Conservation (phyloP, 163 green algal species). For the Trebouxia gelatinosa region DNA sequence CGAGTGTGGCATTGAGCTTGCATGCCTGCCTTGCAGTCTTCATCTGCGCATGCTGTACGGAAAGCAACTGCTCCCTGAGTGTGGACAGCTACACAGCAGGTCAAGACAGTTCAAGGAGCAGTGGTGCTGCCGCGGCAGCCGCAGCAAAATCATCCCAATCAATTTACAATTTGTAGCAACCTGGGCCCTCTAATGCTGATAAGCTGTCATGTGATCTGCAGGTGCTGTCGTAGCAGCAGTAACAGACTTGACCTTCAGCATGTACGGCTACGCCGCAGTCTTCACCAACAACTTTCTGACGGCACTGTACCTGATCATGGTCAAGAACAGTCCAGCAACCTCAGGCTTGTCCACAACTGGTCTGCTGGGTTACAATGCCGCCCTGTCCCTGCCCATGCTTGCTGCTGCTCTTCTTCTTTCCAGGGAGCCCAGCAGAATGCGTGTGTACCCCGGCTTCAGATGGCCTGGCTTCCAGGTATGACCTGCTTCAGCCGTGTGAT, state of each 20-base stretch:
- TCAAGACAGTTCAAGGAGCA: too few relatives aligned
- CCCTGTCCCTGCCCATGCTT: constrained; percentile 62
- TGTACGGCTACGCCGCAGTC: constrained; percentile 61
- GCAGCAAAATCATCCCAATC: too few relatives aligned
- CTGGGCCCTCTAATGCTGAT: too few relatives aligned
- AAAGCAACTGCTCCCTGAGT: too few relatives aligned
- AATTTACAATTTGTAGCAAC: too few relatives aligned
- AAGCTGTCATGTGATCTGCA: too few relatives aligned
- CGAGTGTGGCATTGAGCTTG: too few relatives aligned
- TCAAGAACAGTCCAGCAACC: constrained; percentile 64
- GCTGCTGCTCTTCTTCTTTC: constrained; percentile 37
- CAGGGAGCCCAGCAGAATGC: constrained; percentile 39
- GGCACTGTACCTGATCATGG: constrained; percentile 69
- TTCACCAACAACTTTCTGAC: constrained; percentile 70
- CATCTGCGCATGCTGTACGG: too few relatives aligned
- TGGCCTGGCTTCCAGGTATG: constrained; percentile 42
- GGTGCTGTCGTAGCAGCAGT: constrained; percentile 57
- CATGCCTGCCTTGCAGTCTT: too few relatives aligned
- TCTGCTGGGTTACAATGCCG: constrained; percentile 75
- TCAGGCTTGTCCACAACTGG: constrained; percentile 46
- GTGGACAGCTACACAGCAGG: too few relatives aligned
- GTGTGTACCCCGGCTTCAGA: constrained; percentile 39
- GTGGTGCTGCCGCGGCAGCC: too few relatives aligned
- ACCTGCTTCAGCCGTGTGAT: not conserved
- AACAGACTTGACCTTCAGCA: constrained; percentile 70